Evolutionary conservation across 1,139 yeast species (phyloP).

Genomic region (Magnusiomyces magnusii): DNA sequence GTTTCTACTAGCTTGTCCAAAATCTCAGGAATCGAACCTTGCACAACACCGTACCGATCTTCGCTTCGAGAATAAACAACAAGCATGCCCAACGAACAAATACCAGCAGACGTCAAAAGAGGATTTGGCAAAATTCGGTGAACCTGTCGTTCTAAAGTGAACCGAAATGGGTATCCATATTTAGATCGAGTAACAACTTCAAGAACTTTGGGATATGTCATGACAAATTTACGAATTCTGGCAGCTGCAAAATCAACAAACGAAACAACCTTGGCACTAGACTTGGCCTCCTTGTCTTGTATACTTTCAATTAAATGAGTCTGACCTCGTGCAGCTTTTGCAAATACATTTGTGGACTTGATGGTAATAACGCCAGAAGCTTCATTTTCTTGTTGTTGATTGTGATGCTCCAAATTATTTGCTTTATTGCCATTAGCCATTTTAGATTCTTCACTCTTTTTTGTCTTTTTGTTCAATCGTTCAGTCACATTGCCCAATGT

Average conservation of each 20-base stretch:
- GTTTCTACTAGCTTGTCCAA: constrained; percentile 27
- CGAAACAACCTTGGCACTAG: constrained; percentile 20
- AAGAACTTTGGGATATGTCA: constrained; percentile 7
- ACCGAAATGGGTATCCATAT: constrained; percentile 27
- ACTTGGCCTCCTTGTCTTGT: constrained; percentile 25
- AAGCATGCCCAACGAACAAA: constrained; percentile 26
- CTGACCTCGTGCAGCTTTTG: constrained; percentile 9
- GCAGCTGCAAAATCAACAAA: constrained; percentile 11
- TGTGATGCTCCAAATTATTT: not conserved
- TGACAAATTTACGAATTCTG: constrained; percentile 6
- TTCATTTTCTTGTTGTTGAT: not conserved
- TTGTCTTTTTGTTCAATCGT: constrained; percentile 10
- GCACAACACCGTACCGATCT: constrained; percentile 37
- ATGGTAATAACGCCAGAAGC: constrained; percentile 6
- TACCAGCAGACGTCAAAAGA: constrained; percentile 24
- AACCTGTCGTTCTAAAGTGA: constrained; percentile 29
- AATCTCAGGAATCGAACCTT: constrained; percentile 32
- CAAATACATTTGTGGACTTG: constrained; percentile 17
- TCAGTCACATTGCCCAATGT: constrained; percentile 18
- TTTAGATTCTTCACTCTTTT: constrained; percentile 8
- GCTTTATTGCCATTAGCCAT: not conserved
- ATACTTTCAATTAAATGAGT: constrained; percentile 19
- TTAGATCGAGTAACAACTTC: constrained; percentile 16
- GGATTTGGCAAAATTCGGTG: constrained; percentile 26
- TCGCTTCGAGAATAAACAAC: constrained; percentile 31